Percentiles rank a stretch among this genome's conserved stretches.
phyloP scores from a whole-genome alignment of 73 alveolate species.

The Tetrahymena malaccensis region DNA sequence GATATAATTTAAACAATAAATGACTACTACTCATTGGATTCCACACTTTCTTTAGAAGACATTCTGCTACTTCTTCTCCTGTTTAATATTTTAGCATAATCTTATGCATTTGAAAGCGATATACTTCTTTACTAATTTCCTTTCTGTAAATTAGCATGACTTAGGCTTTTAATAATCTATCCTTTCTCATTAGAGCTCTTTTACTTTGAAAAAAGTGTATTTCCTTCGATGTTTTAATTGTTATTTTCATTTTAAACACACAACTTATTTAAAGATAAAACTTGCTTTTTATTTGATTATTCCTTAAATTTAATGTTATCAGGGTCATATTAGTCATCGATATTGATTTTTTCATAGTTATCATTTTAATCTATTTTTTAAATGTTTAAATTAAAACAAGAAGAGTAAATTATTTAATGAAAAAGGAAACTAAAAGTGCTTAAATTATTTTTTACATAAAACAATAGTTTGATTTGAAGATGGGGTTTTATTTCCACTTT shows the following conservation, averaged over 20 bases:
- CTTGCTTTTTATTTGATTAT: not conserved
- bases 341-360: not conserved
- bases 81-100: not conserved
- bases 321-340: not conserved
- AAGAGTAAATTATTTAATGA: too few relatives aligned
- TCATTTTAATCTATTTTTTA: not conserved
- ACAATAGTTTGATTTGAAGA: not conserved
- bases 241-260: not conserved
- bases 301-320: not conserved
- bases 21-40: not conserved
- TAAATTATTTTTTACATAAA: not conserved
- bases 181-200: not conserved
- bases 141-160: not conserved
- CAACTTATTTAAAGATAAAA: not conserved
- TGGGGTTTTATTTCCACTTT: not conserved
- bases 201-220: not conserved
- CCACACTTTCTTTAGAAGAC: not conserved
- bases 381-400: not conserved
- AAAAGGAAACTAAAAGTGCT: not conserved
- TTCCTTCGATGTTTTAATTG: not conserved
- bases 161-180: not conserved
- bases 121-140: not conserved
- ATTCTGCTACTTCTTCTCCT: not conserved
- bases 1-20: not conserved
- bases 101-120: not conserved